phyloP scores from a whole-genome alignment of 1,284 basidiomycete species.

The Termitomyces sp. region DNA sequence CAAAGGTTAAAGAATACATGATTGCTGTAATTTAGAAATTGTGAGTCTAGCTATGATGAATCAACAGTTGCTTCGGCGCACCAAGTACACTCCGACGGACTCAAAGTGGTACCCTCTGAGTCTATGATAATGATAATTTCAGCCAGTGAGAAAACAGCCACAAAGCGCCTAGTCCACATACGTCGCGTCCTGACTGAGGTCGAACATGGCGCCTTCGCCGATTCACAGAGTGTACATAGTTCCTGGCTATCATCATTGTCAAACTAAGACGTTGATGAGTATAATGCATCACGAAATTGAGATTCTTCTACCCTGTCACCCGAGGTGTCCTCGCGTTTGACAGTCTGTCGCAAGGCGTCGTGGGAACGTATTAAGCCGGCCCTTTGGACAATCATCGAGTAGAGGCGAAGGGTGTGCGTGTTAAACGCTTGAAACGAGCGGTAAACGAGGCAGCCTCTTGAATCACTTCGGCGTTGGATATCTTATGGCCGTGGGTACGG shows the following conservation, averaged over 20 bases:
- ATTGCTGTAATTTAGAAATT: conserved; percentile 18
- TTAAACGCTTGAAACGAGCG: neutral
- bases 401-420: neutral
- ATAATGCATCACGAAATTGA: neutral
- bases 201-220: conserved; percentile 7
- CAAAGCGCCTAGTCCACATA: neutral
- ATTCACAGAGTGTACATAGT: conserved; percentile 5
- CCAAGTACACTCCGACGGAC: conserved; percentile 26
- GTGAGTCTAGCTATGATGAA: neutral
- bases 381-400: neutral
- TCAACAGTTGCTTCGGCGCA: conserved; percentile 9
- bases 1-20: conserved; percentile 30
- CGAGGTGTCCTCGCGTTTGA: neutral
- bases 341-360: neutral
- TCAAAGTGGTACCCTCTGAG: neutral
- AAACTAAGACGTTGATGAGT: conserved; percentile 6
- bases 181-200: neutral
- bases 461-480: neutral
- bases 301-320: neutral
- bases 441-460: neutral
- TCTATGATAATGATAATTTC: neutral
- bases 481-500: neutral
- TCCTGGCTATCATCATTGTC: conserved; percentile 5
- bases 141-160: neutral
- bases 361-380: neutral